Base-by-base conservation (phyloP, 108 stramenopile species). In the Thalassiosira profunda region DNA sequence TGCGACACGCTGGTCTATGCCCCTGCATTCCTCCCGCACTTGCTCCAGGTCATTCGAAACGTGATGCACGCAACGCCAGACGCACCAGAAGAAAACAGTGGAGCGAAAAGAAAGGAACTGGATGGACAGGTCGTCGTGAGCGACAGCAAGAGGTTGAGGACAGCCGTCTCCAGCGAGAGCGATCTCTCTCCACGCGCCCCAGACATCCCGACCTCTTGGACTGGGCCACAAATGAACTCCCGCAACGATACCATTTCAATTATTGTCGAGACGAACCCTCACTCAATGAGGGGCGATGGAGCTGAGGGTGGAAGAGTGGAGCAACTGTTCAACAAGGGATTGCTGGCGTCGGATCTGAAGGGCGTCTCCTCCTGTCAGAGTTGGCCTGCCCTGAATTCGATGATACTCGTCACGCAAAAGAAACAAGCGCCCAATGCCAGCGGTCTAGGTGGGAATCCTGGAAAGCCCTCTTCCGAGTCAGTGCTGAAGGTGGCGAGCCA, bases 1-100 rank as follows among this genome's bases (percentile, higher is more conserved):
- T 58, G 34, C 23, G 90, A 94, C 61, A 52, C 83, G 36, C 33
- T 86, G 25, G 73, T 86, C 18, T 94, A 87, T 68, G 79, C 83
- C 46, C 92, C 92, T 18, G 80, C 92, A 15, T 64, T 86, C 28
- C 57, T 86, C 58, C 81, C 85, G 8, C 15, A 58, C 3, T 31
- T 85, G n/a, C 49, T 54, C 5, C 56, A 72, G 25, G 28, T 14
- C 14, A 54, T 38, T 5, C 1, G 7, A 21, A 72, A 14, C 33
- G 24, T 30, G 48, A n/a, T n/a, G n/a, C n/a, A n/a, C n/a, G n/a
- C n/a, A n/a, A n/a, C n/a, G n/a, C n/a, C n/a, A n/a, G n/a, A n/a
- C n/a, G n/a, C n/a, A n/a, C 18, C 14, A 23, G 1, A 37, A 41
- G 28, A 33, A 47, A 37, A 35, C 14, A 24, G 24, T 44, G 55